Base-by-base conservation (phyloP, 192 early-diverging fungal genomes). In the Umbelopsis isabellina region DNA sequence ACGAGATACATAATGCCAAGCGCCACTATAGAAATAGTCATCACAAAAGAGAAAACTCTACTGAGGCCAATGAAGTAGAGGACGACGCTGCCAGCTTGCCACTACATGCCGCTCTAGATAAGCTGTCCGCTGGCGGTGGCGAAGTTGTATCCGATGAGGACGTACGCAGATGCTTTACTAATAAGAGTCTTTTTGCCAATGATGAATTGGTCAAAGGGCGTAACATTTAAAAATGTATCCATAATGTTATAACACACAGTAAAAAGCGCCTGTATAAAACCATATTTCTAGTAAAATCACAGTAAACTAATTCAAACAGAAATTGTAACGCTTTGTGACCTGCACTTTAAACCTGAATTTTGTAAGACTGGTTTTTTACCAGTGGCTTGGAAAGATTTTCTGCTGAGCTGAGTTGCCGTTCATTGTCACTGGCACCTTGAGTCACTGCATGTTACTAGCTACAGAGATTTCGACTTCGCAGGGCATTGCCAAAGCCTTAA, bases 401-500 rank as follows among this genome's bases (percentile, higher is more conserved):
- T 25, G 21, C 33, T 61, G 8, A 35, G 55, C 55, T 61, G 55
- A 61, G 55, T 61, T 61, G 10, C 37, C 2, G 55, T 30, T 30
- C 55, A 61, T 27, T 61, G 55, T 61, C 51, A 15, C 11, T 35
- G 11, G 23, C n/a, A 18, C 25, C 30, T 35, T 16, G 30, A 61
- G 25, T 16, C 55, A n/a, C 13, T 61, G 55, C 55, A 61, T 61
- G 55, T 61, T 61, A 30, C 11, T 61, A 12, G 25, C 13, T 18
- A 12, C 55, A 23, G 55, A 61, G 55, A 61, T 61, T 61, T 61
- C 55, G 16, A 66, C 77, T 20, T 78, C 77, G 25, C 72, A 78
- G 18, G 61, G 72, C 66, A 73, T 78, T 30, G 77, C 77, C 44
- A 78, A 74, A 46, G 72, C 77, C 20, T 50, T 78, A 13, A 78